Conservation (phyloP, 495 filamentous ascomycete species). For the Xylaria curta region DNA sequence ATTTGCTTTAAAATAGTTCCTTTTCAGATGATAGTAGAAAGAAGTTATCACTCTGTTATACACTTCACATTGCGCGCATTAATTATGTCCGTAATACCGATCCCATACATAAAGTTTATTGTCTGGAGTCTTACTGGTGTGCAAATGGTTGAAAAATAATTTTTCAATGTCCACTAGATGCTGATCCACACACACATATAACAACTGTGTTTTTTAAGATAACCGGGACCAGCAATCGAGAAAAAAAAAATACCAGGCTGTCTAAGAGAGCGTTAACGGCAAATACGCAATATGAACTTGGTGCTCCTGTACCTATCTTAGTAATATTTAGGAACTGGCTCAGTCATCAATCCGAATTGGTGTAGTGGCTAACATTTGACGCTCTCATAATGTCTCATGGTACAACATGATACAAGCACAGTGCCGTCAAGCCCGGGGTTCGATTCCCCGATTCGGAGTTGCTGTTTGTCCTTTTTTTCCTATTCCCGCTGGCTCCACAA, state of each 20-base stretch:
- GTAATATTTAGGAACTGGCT: too few relatives aligned
- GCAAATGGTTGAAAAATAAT: not conserved
- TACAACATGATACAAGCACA: not conserved
- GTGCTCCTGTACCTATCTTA: not conserved
- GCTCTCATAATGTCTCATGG: conserved; percentile 33
- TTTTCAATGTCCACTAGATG: not conserved
- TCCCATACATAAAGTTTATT: not conserved
- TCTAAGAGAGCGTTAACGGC: not conserved
- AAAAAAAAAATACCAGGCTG: not conserved
- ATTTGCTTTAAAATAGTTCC: not conserved
- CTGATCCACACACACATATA: too few relatives aligned
- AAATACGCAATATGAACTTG: not conserved
- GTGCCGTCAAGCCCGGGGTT: conserved; percentile 46
- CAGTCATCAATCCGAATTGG: conserved; percentile 38
- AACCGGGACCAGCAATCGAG: too few relatives aligned
- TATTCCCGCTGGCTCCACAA: not conserved
- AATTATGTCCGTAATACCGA: not conserved
- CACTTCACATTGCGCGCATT: not conserved
- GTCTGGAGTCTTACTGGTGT: not conserved
- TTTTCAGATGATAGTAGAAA: not conserved
- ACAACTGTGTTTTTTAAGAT: too few relatives aligned
- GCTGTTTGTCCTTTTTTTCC: not conserved
- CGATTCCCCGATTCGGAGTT: conserved; percentile 48
- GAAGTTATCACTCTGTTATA: not conserved
- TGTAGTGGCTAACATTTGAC: conserved; percentile 47